A percentile compares a stretch with the other conserved stretches of the same genome.
Conservation (phyloP, 805 yeast species). For the Saccharomycopsis sp. region DNA sequence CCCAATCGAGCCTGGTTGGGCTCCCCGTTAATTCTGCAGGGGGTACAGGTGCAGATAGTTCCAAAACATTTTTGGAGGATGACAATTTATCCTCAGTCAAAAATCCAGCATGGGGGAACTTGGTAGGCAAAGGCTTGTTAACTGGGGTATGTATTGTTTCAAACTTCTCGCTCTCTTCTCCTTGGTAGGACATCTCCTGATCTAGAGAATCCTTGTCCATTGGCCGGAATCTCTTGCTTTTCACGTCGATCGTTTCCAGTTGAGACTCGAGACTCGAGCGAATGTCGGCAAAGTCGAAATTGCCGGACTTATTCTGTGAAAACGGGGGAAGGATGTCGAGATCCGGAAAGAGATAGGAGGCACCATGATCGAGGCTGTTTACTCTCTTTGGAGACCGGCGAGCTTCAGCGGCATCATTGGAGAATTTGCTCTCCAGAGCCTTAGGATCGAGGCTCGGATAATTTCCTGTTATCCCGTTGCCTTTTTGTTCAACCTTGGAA, state of each 20-base stretch:
- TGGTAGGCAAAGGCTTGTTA: conserved; percentile 9
- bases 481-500: too few species aligned
- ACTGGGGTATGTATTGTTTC: conserved; percentile 19
- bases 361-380: too few species aligned
- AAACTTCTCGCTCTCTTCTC: not conserved
- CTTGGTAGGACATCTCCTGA: too few species aligned
- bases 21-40: conserved; percentile 6
- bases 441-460: too few species aligned
- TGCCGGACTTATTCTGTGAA: conserved; percentile 13
- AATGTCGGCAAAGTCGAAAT: conserved; percentile 10
- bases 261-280: conserved; percentile 8
- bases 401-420: too few species aligned
- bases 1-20: conserved; percentile 4
- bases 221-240: too few species aligned
- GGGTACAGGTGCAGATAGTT: conserved; percentile 4
- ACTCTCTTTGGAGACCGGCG: too few species aligned
- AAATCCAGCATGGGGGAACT: not conserved
- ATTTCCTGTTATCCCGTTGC: too few species aligned
- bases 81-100: conserved; percentile 4
- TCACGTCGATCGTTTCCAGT: too few species aligned
- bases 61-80: conserved; percentile 3
- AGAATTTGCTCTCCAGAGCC: too few species aligned
- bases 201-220: too few species aligned
- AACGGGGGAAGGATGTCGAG: conserved; percentile 16
- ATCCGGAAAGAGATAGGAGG: too few species aligned